phyloP scores from a whole-genome alignment of 1,284 basidiomycete genomes.

The Amylostereum chailletii region DNA sequence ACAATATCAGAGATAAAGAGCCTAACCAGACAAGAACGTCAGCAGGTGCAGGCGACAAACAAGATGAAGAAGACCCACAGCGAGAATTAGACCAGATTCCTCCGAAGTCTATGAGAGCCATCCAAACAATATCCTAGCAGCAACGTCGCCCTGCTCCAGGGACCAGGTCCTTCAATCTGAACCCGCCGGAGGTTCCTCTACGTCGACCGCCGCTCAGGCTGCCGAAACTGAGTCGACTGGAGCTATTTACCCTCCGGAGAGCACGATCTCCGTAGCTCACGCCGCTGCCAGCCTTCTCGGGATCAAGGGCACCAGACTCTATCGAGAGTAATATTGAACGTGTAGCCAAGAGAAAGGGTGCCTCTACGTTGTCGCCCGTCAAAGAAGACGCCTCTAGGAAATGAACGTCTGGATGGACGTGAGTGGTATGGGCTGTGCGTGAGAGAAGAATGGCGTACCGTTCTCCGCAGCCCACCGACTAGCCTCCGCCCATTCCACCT shows the following conservation, averaged over 20 bases:
- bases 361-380: conserved; percentile 89
- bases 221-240: conserved; percentile 74
- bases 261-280: conserved; percentile 95
- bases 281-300: conserved; percentile 88
- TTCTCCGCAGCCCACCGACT: conserved; percentile 93
- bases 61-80: neutral
- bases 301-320: conserved; percentile 86
- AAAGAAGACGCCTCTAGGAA: conserved; percentile 92
- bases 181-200: conserved; percentile 41
- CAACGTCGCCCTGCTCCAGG: conserved; percentile 32
- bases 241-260: conserved; percentile 77
- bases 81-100: neutral
- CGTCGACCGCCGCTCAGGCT: conserved; percentile 58
- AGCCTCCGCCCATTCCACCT: conserved; percentile 93
- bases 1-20: conserved; percentile 1
- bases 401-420: conserved; percentile 58
- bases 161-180: conserved; percentile 52
- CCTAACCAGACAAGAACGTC: neutral
- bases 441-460: conserved; percentile 33
- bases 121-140: conserved; percentile 20
- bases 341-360: conserved; percentile 87
- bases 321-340: conserved; percentile 89
- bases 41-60: neutral
- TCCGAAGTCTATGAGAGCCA: conserved; percentile 24
- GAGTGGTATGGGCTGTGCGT: neutral